Evolutionary conservation across 768 basidiomycete genomes (phyloP), one percentile per base, ranked within the genome.

Genomic region (Trametes meyenii): DNA sequence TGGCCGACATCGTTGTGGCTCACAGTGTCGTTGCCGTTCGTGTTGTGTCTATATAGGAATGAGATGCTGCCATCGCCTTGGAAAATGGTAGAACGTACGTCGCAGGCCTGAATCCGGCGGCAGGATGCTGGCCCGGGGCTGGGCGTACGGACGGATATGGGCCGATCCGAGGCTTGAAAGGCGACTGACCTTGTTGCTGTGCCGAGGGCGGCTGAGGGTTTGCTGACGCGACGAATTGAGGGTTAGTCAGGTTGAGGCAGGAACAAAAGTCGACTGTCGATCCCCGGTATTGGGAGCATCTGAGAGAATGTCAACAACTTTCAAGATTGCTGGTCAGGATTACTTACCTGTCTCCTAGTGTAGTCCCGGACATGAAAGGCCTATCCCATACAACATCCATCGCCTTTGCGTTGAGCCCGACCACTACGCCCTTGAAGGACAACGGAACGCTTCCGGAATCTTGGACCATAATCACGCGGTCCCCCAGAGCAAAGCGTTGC

Each of bases 351-450:
- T 92, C 92, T 3, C 87, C 86, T 12, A 98, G 77, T 0, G 92
- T 97, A 2, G 83, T 81, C 7, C 97, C 97, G 21, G 94, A 87
- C 85, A 99, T 92, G 76, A 99, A 98, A 1, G 94, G 83, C 23
- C 90, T 88, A 72, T 99, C 97, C 92, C 97, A 98, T 0, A 96
- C 83, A 23, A 98, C 90, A 72, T 98, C 97, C 83, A 98, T 90
- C 3, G 89, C 85, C 70, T 89, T 91, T 2, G 88, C 76, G 67
- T 88, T 92, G 69, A 99, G 75, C 14, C 96, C 93, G 54, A 98
- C 85, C 24, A 98, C 95, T 16, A 96, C 93, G 21, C 97, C 97
- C 75, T 96, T 98, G 53, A 88, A 89, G 0, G 88, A 86, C 14
- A 98, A 79, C 1, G 96, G 94, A 0, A 98, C 96, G 36, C 89